These are phyloP conservation scores for Talaromyces rugulosus DNA, from an alignment of 2,329 filamentous ascomycete genomes.

Conservation along the genomic window DNA sequence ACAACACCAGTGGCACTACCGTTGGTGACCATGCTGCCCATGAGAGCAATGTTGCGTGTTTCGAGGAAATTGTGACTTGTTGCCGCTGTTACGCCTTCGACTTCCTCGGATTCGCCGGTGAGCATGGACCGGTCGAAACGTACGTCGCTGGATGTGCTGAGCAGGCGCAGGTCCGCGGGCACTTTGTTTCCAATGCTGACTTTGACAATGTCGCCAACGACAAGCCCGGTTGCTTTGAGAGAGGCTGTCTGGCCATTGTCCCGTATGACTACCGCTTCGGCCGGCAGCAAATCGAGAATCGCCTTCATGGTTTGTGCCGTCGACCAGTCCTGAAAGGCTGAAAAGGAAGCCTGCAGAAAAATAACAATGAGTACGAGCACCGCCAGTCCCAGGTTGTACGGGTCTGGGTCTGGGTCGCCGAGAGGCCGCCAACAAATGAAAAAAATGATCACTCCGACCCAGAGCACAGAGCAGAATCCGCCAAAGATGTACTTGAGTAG, in stretches of 20 bases:
- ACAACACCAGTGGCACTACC: slow-evolving; percentile 66
- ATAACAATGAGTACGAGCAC: slow-evolving; percentile 72
- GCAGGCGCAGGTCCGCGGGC: slow-evolving; percentile 69
- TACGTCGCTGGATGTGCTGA: slow-evolving; percentile 65
- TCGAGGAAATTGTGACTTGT: slow-evolving; percentile 74
- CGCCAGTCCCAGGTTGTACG: slow-evolving; percentile 64
- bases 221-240: slow-evolving; percentile 59
- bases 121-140: slow-evolving; percentile 72
- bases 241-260: slow-evolving; percentile 51
- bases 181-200: slow-evolving; percentile 71
- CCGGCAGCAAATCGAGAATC: slow-evolving; percentile 72
- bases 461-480: slow-evolving; percentile 71
- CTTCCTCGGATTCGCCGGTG: slow-evolving; percentile 66
- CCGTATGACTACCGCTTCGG: slow-evolving; percentile 64
- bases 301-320: slow-evolving; percentile 73
- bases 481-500: slow-evolving; percentile 70
- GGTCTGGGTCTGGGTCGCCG: slow-evolving; percentile 63
- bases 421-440: slow-evolving; percentile 75
- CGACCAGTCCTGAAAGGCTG: slow-evolving; percentile 67
- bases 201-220: slow-evolving; percentile 66
- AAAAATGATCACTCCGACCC: slow-evolving; percentile 65
- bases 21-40: slow-evolving; percentile 72
- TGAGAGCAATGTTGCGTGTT: slow-evolving; percentile 70
- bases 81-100: slow-evolving; percentile 60
- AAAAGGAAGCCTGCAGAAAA: slow-evolving; percentile 64